These are phyloP conservation scores for Penicillium hordei DNA, from an alignment of 2,329 filamentous ascomycete species.

Conservation along the genomic window DNA sequence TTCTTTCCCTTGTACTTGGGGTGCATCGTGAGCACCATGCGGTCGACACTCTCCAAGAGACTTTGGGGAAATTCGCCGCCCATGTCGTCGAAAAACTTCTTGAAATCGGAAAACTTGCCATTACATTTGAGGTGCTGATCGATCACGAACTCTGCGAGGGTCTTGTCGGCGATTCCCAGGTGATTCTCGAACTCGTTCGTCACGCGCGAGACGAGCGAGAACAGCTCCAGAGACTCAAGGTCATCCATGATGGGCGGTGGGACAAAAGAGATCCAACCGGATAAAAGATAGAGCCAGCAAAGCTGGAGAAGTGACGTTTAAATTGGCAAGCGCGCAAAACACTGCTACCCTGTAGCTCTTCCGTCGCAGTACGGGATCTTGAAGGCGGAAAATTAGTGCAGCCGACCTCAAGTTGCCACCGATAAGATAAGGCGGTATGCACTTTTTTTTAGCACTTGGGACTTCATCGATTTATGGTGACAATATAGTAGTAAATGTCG, in stretches of 20 bases:
- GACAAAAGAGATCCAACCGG: not conserved
- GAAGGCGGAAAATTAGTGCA: constrained; percentile 40
- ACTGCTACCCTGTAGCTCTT: constrained; percentile 18
- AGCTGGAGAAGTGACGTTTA: not conserved
- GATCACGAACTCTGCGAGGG: constrained; percentile 93
- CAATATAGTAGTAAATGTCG: not conserved
- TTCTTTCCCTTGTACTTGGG: constrained; percentile 73
- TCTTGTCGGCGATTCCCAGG: constrained; percentile 87
- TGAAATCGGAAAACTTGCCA: constrained; percentile 69
- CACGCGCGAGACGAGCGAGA: constrained; percentile 93
- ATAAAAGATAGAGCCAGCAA: not conserved
- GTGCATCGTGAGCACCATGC: constrained; percentile 84
- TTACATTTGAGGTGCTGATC: constrained; percentile 75
- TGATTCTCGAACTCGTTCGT: constrained; percentile 94
- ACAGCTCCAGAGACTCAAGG: constrained; percentile 82
- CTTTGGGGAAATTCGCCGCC: constrained; percentile 82
- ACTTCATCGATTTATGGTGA: not conserved
- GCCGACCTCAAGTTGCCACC: constrained; percentile 28
- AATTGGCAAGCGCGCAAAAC: constrained; percentile 25
- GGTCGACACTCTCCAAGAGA: constrained; percentile 87
- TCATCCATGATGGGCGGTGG: constrained; percentile 69
- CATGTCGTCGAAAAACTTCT: constrained; percentile 69
- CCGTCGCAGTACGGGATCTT: constrained; percentile 7
- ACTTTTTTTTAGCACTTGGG: not conserved
- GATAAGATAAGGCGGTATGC: constrained; percentile 32